Base-by-base conservation (phyloP, 306 rosid species). In the Prunus mongolica region DNA sequence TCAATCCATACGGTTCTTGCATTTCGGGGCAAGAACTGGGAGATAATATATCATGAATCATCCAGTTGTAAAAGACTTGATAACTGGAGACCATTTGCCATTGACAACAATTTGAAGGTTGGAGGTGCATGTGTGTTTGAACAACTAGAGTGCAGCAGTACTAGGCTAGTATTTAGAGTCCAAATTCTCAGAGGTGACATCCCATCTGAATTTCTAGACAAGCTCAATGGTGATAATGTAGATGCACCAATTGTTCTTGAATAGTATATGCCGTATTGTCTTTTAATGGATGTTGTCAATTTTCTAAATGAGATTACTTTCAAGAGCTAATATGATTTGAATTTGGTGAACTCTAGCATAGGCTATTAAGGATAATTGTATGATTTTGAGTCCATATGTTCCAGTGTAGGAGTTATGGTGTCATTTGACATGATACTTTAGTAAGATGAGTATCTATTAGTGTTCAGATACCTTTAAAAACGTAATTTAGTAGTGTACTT, bases 141-240 rank as follows among this genome's bases (percentile, higher is more conserved):
- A 71, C 86, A 89, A 49, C 49, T 30, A 8, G 82, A 89, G 51
- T 8, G 22, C 62, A 79, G 76, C 54, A 24, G 57, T 47, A 66
- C 51, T 51, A 61, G 56, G 74, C 63, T 91, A 28, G 27, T 74
- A 45, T 81, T 87, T 3, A 58, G 86, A 65, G 89, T 87, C 79
- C 97, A 87, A 72, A 87, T 91, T 77, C 93, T 91, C 72, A 81
- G 88, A 84, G 92, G 97, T 11, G 90, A 88, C 80, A 65, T 88
- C 80, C 96, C 93, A 10, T 22, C 58, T 13, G 69, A 79, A 30
- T 25, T 84, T 64, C 80, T 45, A 24, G 71, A 47, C 12, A 80
- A 16, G 79, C 47, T 64, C 20, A 38, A 38, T 5, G 89, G 88
- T 65, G 81, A 73, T 70, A 38, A 54, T 63, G 34, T 9, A 65